Evolutionary conservation across 2,329 filamentous ascomycete genomes (phyloP).

Genomic region (Fusarium metavorans): DNA sequence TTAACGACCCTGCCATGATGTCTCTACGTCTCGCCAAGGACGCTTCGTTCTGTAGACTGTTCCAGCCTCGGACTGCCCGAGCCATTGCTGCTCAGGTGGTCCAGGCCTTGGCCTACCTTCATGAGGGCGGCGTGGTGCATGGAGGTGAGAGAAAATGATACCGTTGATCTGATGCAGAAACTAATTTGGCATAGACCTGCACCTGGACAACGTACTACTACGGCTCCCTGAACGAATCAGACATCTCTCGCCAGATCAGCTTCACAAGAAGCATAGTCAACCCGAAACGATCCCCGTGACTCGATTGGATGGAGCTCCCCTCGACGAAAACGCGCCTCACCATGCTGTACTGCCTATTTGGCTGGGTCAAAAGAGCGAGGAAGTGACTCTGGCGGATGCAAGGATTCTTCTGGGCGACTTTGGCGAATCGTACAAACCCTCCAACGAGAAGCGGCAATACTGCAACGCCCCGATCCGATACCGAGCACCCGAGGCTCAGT

Average conservation of each 20-base stretch:
- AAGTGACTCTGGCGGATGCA: constrained; percentile 29
- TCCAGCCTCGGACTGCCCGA: constrained; percentile 35
- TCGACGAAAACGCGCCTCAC: constrained; percentile 31
- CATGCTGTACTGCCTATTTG: constrained; percentile 37
- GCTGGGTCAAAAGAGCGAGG: constrained; percentile 36
- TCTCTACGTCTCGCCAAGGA: constrained; percentile 37
- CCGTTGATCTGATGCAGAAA: not conserved
- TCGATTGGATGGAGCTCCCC: constrained; percentile 34
- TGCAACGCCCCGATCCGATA: constrained; percentile 35
- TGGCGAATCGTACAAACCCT: constrained; percentile 35
- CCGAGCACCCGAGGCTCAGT: constrained; percentile 36
- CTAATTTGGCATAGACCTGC: constrained; percentile 24
- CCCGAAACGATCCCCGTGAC: constrained; percentile 34
- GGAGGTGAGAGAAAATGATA: constrained; percentile 17
- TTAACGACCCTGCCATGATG: constrained; percentile 42
- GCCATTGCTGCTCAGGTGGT: constrained; percentile 38
- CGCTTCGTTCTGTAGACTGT: constrained; percentile 29
- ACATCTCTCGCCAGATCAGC: constrained; percentile 24
- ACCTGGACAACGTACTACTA: constrained; percentile 37
- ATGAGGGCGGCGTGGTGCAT: constrained; percentile 36
- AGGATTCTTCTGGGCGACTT: constrained; percentile 38
- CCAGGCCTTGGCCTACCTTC: constrained; percentile 34
- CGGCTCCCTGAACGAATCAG: constrained; percentile 36
- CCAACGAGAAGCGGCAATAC: constrained; percentile 27
- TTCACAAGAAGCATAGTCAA: constrained; percentile 26